Conservation (phyloP, 306 rosid genomes). For the Lupinus albus region DNA sequence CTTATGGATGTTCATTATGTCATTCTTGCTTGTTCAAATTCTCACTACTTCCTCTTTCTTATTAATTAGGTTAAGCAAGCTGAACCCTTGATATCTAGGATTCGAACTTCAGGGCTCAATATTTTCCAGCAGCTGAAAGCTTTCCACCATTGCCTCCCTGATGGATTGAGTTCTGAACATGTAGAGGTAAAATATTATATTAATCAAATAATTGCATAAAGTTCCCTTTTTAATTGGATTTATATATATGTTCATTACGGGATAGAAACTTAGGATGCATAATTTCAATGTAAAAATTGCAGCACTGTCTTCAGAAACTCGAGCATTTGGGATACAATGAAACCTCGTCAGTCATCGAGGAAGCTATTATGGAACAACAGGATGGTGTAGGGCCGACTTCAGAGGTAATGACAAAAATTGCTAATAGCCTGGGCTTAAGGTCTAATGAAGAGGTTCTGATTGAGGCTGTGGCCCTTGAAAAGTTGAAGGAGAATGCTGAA, state of each 20-base stretch:
- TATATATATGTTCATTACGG: slow-evolving; percentile 25
- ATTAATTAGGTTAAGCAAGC: slow-evolving; percentile 69
- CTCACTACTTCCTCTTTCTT: slow-evolving; percentile 45
- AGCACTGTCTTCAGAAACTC: slow-evolving; percentile 72
- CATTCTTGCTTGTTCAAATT: slow-evolving; percentile 24
- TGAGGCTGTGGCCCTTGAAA: slow-evolving; percentile 89
- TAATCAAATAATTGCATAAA: slow-evolving; percentile 6
- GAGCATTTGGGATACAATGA: slow-evolving; percentile 65
- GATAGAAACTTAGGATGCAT: slow-evolving; percentile 35
- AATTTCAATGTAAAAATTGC: slow-evolving; percentile 49
- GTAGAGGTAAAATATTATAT: slow-evolving; percentile 61
- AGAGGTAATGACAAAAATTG: slow-evolving; percentile 64
- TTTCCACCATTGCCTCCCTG: slow-evolving; percentile 55
- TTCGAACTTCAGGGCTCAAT: slow-evolving; percentile 52
- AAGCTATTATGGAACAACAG: slow-evolving; percentile 58
- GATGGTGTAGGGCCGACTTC: slow-evolving; percentile 67
- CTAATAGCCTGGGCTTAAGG: slow-evolving; percentile 64
- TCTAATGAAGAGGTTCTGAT: slow-evolving; percentile 85
- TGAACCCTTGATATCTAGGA: slow-evolving; percentile 65
- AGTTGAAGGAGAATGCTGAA: slow-evolving; percentile 83
- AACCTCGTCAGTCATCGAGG: slow-evolving; percentile 58
- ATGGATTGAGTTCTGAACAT: slow-evolving; percentile 59
- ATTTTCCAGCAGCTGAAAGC: slow-evolving; percentile 65
- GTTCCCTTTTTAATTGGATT: slow-evolving; percentile 16
- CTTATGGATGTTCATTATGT: slow-evolving; percentile 18